A percentile compares a stretch with the other conserved stretches of the same genome.
These are phyloP conservation scores for Dacryopinax primogenitus DNA, from an alignment of 768 basidiomycete species.

Conservation along the genomic window DNA sequence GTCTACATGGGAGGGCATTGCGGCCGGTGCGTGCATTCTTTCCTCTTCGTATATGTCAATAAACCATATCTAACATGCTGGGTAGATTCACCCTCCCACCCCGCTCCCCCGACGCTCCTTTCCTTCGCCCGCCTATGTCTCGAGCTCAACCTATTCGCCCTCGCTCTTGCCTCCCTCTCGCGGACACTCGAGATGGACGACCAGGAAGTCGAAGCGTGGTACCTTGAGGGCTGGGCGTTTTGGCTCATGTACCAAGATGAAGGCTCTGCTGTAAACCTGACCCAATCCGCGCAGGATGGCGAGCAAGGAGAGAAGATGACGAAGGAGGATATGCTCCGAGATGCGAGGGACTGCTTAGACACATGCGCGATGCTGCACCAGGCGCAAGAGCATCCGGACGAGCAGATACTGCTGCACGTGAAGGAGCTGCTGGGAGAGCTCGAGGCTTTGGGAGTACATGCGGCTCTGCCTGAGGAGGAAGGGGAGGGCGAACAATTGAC, in stretches of 20 bases:
- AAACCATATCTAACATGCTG: background rate
- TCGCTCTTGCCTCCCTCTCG: conserved; percentile 62
- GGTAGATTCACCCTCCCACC: conserved; percentile 52
- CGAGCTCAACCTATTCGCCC: conserved; percentile 56
- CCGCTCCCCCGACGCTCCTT: conserved; percentile 59
- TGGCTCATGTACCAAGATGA: conserved; percentile 61
- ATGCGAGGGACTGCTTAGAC: conserved; percentile 68
- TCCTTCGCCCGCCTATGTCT: conserved; percentile 69
- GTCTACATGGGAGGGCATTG: conserved; percentile 56
- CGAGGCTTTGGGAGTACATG: conserved; percentile 50
- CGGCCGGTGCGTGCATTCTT: conserved; percentile 32
- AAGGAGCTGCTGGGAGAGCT: conserved; percentile 58
- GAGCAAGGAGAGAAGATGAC: conserved; percentile 42
- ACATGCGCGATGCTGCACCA: conserved; percentile 64
- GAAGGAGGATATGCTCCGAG: conserved; percentile 67
- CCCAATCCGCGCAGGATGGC: too few relatives aligned
- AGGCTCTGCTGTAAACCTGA: conserved; percentile 17
- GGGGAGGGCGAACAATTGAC: conserved; percentile 41
- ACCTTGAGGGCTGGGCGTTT: conserved; percentile 90
- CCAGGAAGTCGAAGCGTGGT: conserved; percentile 82
- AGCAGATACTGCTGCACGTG: conserved; percentile 60
- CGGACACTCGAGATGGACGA: conserved; percentile 72
- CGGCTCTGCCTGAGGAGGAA: conserved; percentile 44
- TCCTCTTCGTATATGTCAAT: conserved; percentile 1
- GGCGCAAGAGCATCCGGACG: conserved; percentile 61